Evolutionary conservation across 2,329 filamentous ascomycete genomes (phyloP).

Genomic region (Talaromyces sp.): DNA sequence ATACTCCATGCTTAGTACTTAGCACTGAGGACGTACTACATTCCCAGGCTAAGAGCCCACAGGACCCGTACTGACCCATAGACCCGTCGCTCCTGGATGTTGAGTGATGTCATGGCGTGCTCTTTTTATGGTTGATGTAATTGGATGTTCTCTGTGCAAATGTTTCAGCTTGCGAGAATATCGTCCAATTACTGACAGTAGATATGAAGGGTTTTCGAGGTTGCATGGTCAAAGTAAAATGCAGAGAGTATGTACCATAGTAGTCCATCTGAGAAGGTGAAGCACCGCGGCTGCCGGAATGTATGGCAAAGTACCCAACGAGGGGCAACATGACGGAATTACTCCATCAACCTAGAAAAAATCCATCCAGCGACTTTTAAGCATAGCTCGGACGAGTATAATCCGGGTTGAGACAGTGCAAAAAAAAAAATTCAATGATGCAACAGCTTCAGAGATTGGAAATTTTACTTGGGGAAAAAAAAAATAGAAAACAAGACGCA

Average conservation of each 20-base stretch:
- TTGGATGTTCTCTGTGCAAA: not conserved
- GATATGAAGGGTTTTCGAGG: not conserved
- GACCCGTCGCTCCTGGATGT: not conserved
- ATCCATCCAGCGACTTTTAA: not conserved
- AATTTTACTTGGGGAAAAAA: not conserved
- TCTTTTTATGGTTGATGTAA: not conserved
- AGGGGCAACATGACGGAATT: slow-evolving; percentile 17
- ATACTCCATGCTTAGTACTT: not conserved
- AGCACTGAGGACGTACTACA: too few species aligned
- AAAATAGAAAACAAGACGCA: not conserved
- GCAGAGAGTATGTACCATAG: not conserved
- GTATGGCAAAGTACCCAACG: not conserved
- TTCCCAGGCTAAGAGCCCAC: not conserved
- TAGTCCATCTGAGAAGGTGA: not conserved
- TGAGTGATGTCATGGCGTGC: slow-evolving; percentile 14
- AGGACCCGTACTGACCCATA: not conserved
- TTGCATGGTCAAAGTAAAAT: not conserved
- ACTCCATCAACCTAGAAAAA: slow-evolving; percentile 6
- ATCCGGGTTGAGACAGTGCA: not conserved
- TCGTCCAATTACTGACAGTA: not conserved
- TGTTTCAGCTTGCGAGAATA: not conserved
- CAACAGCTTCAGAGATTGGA: not conserved
- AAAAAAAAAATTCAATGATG: slow-evolving; percentile 3
- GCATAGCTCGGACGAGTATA: not conserved
- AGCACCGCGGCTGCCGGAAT: not conserved